Conservation (phyloP, 1,284 basidiomycete species). For the Amylostereum areolatum region DNA sequence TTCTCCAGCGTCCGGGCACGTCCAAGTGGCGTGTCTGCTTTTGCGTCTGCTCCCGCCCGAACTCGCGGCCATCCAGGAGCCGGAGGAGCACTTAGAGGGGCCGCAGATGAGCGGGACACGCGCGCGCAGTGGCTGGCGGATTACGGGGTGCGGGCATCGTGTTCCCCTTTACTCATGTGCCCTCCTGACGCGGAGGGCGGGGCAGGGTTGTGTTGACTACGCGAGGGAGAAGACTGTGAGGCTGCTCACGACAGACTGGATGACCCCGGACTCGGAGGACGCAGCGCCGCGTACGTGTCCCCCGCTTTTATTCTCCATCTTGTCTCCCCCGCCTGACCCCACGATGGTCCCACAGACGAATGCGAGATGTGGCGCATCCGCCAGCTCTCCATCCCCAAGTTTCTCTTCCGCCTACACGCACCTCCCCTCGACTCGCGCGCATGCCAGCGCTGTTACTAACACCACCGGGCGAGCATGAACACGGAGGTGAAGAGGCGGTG, state of each 20-base stretch:
- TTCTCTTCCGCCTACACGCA: constrained; percentile 81
- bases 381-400: constrained; percentile 86
- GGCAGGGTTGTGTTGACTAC: constrained; percentile 50
- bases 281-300: constrained; percentile 16
- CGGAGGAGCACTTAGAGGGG: constrained; percentile 51
- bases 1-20: constrained; percentile 67
- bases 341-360: constrained; percentile 39
- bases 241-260: constrained; percentile 72
- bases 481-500: constrained; percentile 1
- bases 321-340: not conserved
- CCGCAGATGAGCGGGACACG: constrained; percentile 52
- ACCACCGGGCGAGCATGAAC: constrained; percentile 33
- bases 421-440: constrained; percentile 64
- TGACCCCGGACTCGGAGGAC: constrained; percentile 49
- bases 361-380: constrained; percentile 78
- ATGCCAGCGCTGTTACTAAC: no score
- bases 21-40: constrained; percentile 64
- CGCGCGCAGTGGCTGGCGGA: constrained; percentile 55
- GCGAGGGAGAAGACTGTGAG: constrained; percentile 56
- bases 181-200: not conserved
- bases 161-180: not conserved
- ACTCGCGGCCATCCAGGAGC: constrained; percentile 50
- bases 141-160: constrained; percentile 42
- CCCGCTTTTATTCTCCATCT: not conserved
- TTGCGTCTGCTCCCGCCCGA: constrained; percentile 63